Evolutionary conservation across 1,284 basidiomycete species (phyloP), one percentile per base, ranked within the genome.

Genomic region (Ganoderma lingzhi): DNA sequence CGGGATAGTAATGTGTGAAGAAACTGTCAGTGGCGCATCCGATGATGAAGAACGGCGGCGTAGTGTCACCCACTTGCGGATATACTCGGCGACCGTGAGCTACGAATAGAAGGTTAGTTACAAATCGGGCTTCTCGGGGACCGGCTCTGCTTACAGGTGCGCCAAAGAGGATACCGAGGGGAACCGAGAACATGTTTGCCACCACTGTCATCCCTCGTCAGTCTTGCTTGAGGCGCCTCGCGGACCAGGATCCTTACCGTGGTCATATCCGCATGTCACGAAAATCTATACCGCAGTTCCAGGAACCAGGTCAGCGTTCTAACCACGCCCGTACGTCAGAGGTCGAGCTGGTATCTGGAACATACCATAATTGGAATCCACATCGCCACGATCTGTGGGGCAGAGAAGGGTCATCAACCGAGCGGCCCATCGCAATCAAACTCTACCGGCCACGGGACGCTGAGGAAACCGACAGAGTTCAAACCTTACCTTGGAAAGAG

Each of bases 351-450:
- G 60, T 5, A 51, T 42, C 2, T 42, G 9, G 41, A 6, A 75
- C 84, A 65, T 74, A 90, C 88, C 87, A 91, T 93, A 71, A 94
- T 93, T 8, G 93, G 93, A 69, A 94, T 87, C 90, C 91, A 93
- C 56, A 88, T 85, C 0, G 90, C 88, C 67, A 91, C 80, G 55
- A 94, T 85, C 86, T 89, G 65, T 6, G 15, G 19, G 37, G 30
- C 35, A 23, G 39, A 41, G 59, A n/a, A 39, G 39, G 37, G 59
- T 61, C n/a, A 42, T 39, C 23, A 30, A 23, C 59, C 48, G 48
- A 51, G 39, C n/a, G n/a, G 8, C 9, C 45, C 45, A 10, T 48
- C n/a, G 23, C 45, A 41, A 61, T 61, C 59, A 61, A 61, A 41
- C 39, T 39, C 56, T 41, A 41, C 37, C 14, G 39, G 37, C 15